Base-by-base conservation (phyloP, 2,329 filamentous ascomycete genomes). In the Calonectria honghensis region DNA sequence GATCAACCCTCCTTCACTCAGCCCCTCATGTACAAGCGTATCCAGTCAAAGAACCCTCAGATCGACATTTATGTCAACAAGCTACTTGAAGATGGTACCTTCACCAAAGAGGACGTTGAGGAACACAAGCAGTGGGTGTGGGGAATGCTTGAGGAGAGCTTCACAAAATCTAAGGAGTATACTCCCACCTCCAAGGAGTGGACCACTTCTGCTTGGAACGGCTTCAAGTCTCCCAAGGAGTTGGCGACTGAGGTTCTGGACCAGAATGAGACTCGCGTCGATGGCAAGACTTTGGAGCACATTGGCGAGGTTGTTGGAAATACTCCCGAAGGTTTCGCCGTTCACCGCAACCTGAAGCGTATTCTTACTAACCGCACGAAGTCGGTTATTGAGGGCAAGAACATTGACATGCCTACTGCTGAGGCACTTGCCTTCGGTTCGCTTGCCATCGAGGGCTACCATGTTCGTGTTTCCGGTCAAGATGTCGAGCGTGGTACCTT, bases 61-160 rank as follows among this genome's bases (percentile, higher is more conserved):
- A 93, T 99, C 74, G 94, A 98, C 84, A 95, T 95, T 82, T 99
- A 99, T 85, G 92, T 97, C 79, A 92, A 98, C 83, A 95, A 98
- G 90, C 93, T 99, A 69, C 90, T 98, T 54, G 90, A 95, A 76
- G 96, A 98, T 83, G 95, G 96, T 81, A 98, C 95, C 69, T 99
- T 99, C 88, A 98, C 95, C 79, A 96, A 98, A 88, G 96, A 97
- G 82, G 97, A 99, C 84, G 94, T 99, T 75, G 96, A 99, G 73
- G 97, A 99, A 90, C 97, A 99, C 91, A 98, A 98, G 91, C 95
- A 97, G 86, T 99, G 97, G 97, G 97, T 98, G 74, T 99, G 96
- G 97, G 95, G 95, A 76, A 98, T 98, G 96, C 91, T 99, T 73
- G 96, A 98, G 83, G 96, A 98, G 86, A 98, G 96, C 88, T 99